phyloP scores from a whole-genome alignment of 352 stramenopile species.

The Lagenidium giganteum region DNA sequence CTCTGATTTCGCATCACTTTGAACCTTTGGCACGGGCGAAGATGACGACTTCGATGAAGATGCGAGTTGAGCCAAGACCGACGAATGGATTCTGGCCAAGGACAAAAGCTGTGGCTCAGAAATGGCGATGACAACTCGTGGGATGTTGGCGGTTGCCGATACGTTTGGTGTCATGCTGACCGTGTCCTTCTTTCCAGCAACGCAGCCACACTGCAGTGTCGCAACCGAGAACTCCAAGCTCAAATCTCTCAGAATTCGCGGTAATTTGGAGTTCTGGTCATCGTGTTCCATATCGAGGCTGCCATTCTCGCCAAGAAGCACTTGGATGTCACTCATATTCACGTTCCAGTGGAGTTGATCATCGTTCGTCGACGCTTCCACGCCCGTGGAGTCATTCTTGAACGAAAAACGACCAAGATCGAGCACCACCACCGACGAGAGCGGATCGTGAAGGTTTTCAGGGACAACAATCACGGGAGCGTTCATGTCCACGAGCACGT shows the following conservation, averaged over 20 bases:
- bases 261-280: conserved; percentile 27
- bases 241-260: conserved; percentile 54
- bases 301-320: conserved; percentile 47
- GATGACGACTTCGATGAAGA: too few species aligned
- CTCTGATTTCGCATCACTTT: neutral
- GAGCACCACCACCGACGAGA: conserved; percentile 47
- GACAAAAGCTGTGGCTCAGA: conserved; percentile 46
- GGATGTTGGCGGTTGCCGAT: conserved; percentile 30
- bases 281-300: too few species aligned
- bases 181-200: neutral
- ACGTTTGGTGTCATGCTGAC: conserved; percentile 15
- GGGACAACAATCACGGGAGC: conserved; percentile 69
- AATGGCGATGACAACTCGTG: conserved; percentile 35
- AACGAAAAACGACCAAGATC: conserved; percentile 72
- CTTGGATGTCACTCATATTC: conserved; percentile 53
- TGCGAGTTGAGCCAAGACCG: conserved; percentile 26
- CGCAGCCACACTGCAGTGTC: conserved; percentile 24
- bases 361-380: conserved; percentile 3
- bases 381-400: conserved; percentile 25
- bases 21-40: too few species aligned
- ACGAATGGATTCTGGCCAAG: conserved; percentile 52
- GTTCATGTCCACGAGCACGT: conserved; percentile 70
- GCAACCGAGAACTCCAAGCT: conserved; percentile 50
- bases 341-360: conserved; percentile 52
- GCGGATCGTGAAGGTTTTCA: conserved; percentile 32